These are phyloP conservation scores for Pseudotsuga menziesii DNA, from an alignment of 75 land plant species.

Conservation along the genomic window DNA sequence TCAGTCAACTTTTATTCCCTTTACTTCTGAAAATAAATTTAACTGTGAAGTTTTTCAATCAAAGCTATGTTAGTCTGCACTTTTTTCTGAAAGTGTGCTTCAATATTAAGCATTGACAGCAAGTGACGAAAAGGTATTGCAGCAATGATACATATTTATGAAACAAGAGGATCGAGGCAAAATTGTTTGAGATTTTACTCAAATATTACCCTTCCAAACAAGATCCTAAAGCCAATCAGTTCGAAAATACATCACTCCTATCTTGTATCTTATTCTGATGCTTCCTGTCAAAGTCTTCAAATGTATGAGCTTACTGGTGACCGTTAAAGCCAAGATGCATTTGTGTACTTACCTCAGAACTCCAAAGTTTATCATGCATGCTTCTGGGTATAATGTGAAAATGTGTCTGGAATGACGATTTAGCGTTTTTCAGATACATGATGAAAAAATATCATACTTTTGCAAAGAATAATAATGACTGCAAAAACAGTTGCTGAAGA, in stretches of 20 bases:
- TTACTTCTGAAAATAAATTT: neutral
- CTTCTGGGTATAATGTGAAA: constrained; percentile 85
- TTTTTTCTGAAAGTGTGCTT: neutral
- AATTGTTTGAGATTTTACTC: neutral
- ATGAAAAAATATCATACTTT: neutral
- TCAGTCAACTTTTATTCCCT: neutral
- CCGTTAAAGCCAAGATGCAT: neutral
- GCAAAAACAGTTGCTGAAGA: constrained; percentile 1
- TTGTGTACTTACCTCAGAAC: constrained; percentile 54
- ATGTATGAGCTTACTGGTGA: neutral
- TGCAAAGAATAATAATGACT: neutral
- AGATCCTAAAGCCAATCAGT: neutral
- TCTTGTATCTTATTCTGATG: neutral
- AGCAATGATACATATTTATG: no score
- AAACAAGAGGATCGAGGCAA: neutral
- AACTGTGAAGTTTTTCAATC: neutral
- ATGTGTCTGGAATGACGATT: constrained; percentile 59
- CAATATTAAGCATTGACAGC: neutral
- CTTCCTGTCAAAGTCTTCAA: neutral
- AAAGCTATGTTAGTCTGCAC: neutral
- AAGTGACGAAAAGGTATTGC: neutral
- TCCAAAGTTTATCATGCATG: constrained; percentile 62
- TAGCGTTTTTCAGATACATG: neutral
- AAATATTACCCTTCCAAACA: neutral
- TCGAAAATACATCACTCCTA: neutral